These are phyloP conservation scores for Psilocybe cubensis DNA, from an alignment of 768 basidiomycete genomes.

Conservation along the genomic window DNA sequence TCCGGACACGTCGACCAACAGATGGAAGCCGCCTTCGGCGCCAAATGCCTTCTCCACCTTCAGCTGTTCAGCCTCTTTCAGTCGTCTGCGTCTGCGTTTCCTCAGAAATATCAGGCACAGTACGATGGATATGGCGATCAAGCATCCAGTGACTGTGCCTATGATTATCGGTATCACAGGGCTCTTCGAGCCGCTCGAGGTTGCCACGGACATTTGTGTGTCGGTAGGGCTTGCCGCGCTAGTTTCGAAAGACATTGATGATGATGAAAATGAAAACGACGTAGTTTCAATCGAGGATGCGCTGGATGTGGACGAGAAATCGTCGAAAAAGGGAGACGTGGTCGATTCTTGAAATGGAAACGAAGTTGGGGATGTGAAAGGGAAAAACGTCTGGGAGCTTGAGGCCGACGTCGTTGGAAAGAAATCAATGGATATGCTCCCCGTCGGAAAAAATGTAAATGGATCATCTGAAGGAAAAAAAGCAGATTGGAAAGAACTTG, in stretches of 20 bases:
- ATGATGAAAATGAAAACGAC: neutral
- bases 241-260: neutral
- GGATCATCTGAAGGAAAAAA: neutral
- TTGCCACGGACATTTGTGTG: no score
- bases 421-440: no score
- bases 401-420: no score
- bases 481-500: neutral
- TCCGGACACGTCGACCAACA: neutral
- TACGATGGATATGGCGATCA: neutral
- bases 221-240: no score
- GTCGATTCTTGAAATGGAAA: no score
- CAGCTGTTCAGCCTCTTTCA: neutral
- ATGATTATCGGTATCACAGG: neutral
- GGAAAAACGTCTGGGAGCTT: no score
- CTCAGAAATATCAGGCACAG: neutral
- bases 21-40: slow-evolving; percentile 2
- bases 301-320: no score
- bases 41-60: slow-evolving; percentile 6
- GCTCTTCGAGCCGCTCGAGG: neutral
- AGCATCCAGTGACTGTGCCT: neutral
- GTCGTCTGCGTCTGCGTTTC: neutral
- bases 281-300: neutral
- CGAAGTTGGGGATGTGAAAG: no score
- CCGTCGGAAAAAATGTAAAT: neutral
- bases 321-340: no score